phyloP scores from a whole-genome alignment of 139 green algal species.

The Picochlorum sp. region DNA sequence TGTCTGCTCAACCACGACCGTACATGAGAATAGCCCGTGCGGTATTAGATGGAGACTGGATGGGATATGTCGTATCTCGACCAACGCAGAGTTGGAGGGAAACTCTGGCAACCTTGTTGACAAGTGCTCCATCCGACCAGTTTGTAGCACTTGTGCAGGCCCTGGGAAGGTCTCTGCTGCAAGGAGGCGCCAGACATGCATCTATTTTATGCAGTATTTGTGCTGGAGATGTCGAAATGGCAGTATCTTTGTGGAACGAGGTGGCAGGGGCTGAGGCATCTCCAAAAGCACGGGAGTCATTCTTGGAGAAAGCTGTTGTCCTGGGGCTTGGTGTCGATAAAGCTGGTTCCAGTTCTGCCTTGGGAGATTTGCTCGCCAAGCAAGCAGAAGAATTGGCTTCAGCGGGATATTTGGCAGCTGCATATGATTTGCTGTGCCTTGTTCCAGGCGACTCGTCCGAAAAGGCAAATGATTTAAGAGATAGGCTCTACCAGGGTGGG shows the following conservation, averaged over 20 bases:
- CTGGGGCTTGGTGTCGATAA: slow-evolving; percentile 65
- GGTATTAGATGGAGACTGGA: slow-evolving; percentile 62
- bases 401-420: slow-evolving; percentile 64
- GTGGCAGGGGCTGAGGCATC: slow-evolving; percentile 12
- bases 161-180: slow-evolving; percentile 54
- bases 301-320: slow-evolving; percentile 93
- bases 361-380: slow-evolving; percentile 67
- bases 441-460: slow-evolving; percentile 59
- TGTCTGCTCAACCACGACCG: slow-evolving; percentile 58
- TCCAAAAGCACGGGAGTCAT: slow-evolving; percentile 42
- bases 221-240: slow-evolving; percentile 76
- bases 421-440: slow-evolving; percentile 65
- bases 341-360: slow-evolving; percentile 26
- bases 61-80: slow-evolving; percentile 63
- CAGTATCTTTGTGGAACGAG: slow-evolving; percentile 63
- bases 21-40: slow-evolving; percentile 74
- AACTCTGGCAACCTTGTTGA: slow-evolving; percentile 89
- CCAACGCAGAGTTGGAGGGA: slow-evolving; percentile 80
- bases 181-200: slow-evolving; percentile 46
- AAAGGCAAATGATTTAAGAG: slow-evolving; percentile 56
- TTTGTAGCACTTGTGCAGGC: slow-evolving; percentile 54
- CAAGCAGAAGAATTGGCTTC: slow-evolving; percentile 77
- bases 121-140: slow-evolving; percentile 61
- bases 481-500: slow-evolving; percentile 76
- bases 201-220: slow-evolving; percentile 88